phyloP scores from a whole-genome alignment of 495 filamentous ascomycete species.

The Baudoinia panamericana region DNA sequence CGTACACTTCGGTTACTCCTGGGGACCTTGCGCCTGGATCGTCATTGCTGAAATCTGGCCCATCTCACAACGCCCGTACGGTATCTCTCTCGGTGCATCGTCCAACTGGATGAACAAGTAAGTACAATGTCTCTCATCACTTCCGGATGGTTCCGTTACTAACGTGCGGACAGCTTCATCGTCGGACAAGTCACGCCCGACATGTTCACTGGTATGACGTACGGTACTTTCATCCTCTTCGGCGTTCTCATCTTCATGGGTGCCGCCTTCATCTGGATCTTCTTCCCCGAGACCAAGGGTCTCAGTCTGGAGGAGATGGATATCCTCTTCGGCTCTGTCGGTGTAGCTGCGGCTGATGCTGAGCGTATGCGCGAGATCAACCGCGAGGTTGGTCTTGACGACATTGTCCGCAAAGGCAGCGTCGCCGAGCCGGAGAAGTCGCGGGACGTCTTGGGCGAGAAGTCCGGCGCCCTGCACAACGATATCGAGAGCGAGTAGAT shows the following conservation, averaged over 20 bases:
- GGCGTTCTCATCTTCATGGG: constrained; percentile 56
- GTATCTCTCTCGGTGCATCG: constrained; percentile 56
- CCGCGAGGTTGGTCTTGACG: constrained; percentile 51
- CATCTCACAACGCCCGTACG: constrained; percentile 56
- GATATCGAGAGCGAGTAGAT: constrained; percentile 7
- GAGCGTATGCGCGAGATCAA: constrained; percentile 63
- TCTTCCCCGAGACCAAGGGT: constrained; percentile 40
- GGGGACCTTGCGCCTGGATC: constrained; percentile 56
- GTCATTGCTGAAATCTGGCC: constrained; percentile 65
- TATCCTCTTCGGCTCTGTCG: constrained; percentile 60
- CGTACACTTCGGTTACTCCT: constrained; percentile 65
- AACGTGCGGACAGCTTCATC: constrained; percentile 54
- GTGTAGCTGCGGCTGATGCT: constrained; percentile 55
- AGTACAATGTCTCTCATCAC: background rate
- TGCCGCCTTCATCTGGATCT: constrained; percentile 38
- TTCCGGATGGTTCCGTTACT: constrained; percentile 33
- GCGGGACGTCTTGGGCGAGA: constrained; percentile 5
- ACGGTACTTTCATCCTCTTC: constrained; percentile 72
- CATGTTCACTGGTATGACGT: constrained; percentile 56
- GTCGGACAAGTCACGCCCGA: constrained; percentile 65
- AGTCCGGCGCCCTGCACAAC: constrained; percentile 1
- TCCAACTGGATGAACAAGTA: constrained; percentile 28
- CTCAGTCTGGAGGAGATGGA: constrained; percentile 47
- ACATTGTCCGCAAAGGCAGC: constrained; percentile 14
- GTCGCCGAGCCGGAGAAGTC: constrained; percentile 5